A percentile compares a stretch with the other conserved stretches of the same genome.
These are phyloP conservation scores for Roridomyces roridus DNA, from an alignment of 768 basidiomycete species.

Conservation along the genomic window DNA sequence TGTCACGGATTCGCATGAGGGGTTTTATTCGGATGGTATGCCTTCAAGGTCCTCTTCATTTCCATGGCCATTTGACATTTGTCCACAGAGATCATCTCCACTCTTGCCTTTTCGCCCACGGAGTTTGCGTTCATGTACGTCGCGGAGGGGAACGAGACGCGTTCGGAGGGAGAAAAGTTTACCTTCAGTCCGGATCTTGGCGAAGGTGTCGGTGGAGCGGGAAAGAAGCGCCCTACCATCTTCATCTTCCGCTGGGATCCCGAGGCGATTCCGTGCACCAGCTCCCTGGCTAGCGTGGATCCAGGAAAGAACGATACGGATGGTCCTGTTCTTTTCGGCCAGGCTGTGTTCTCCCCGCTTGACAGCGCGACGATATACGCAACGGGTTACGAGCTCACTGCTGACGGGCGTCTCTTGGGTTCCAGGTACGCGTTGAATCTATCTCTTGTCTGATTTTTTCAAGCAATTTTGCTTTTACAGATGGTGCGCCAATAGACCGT, in stretches of 20 bases:
- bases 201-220: constrained; percentile 52
- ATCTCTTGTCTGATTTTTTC: constrained; percentile 61
- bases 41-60: not conserved
- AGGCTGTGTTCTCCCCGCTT: constrained; percentile 56
- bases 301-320: constrained; percentile 20
- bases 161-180: constrained; percentile 45
- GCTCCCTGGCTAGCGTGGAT: constrained; percentile 14
- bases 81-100: constrained; percentile 57
- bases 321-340: constrained; percentile 53
- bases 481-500: constrained; percentile 51
- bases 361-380: constrained; percentile 51
- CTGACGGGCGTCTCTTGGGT: constrained; percentile 65
- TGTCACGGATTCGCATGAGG: constrained; percentile 62
- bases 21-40: constrained; percentile 68
- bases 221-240: constrained; percentile 56
- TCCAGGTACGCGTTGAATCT: constrained; percentile 24
- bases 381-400: constrained; percentile 65
- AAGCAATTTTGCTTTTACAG: not conserved
- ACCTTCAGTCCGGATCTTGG: constrained; percentile 67
- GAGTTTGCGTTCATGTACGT: constrained; percentile 62
- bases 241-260: constrained; percentile 60
- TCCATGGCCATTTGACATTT: not conserved
- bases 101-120: constrained; percentile 59
- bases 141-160: constrained; percentile 57
- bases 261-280: constrained; percentile 7